These are phyloP conservation scores for Alternaria incomplexa DNA, from an alignment of 2,329 filamentous ascomycete genomes.

Conservation along the genomic window DNA sequence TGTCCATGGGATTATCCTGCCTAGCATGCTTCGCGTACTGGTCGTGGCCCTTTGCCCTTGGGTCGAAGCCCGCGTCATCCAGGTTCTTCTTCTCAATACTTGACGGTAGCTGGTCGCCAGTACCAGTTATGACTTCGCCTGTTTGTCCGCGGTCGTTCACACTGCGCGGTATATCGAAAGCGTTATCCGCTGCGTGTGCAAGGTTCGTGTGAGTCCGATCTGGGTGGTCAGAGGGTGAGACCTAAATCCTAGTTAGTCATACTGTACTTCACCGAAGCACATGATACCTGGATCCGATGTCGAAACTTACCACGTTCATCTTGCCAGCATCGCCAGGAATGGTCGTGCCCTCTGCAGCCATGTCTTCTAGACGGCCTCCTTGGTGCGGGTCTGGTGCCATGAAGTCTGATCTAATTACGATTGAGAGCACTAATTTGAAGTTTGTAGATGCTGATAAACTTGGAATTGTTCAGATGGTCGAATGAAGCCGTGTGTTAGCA, in stretches of 20 bases:
- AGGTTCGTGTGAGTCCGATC: slow-evolving; percentile 52
- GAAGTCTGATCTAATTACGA: background rate
- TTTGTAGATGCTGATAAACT: background rate
- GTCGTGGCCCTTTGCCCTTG: slow-evolving; percentile 30
- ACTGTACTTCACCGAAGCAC: background rate
- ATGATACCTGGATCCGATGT: background rate
- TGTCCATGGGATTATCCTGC: slow-evolving; percentile 22
- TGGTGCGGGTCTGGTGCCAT: slow-evolving; percentile 35
- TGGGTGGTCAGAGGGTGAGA: slow-evolving; percentile 57
- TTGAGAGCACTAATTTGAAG: background rate
- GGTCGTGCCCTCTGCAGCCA: slow-evolving; percentile 43
- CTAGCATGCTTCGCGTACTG: slow-evolving; percentile 30
- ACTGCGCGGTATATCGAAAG: slow-evolving; percentile 53
- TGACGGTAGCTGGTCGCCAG: slow-evolving; percentile 39
- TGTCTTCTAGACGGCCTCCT: slow-evolving; percentile 46
- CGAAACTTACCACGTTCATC: slow-evolving; percentile 32
- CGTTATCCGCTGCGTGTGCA: slow-evolving; percentile 56
- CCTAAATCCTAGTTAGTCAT: slow-evolving; percentile 26
- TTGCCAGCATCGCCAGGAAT: slow-evolving; percentile 57
- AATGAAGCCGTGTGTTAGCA: background rate
- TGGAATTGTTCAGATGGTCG: background rate
- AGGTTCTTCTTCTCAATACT: slow-evolving; percentile 43
- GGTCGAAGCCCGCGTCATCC: slow-evolving; percentile 28
- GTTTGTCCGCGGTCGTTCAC: slow-evolving; percentile 41
- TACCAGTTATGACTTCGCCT: slow-evolving; percentile 45